phyloP scores from a whole-genome alignment of 2,329 filamentous ascomycete genomes.

The Apiospora aurea region DNA sequence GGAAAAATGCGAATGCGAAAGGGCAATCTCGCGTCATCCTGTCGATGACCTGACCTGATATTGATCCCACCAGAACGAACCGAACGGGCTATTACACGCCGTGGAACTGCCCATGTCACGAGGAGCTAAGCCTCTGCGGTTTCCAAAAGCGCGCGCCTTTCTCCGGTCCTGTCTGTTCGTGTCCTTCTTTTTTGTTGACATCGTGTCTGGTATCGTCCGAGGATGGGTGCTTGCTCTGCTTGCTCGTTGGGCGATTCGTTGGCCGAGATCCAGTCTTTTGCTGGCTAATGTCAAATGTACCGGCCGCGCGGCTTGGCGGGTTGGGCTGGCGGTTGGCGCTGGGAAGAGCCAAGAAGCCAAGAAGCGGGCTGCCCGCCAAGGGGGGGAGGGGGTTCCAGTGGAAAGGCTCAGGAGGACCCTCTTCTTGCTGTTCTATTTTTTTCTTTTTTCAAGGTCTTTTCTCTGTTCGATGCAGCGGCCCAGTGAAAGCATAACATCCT shows the following conservation, averaged over 20 bases:
- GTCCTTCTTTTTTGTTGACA: not conserved
- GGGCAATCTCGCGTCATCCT: constrained; percentile 8
- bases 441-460: not conserved
- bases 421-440: constrained; percentile 7
- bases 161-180: not conserved
- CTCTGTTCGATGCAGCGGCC: not conserved
- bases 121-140: constrained; percentile 23
- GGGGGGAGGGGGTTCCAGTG: not conserved
- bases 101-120: constrained; percentile 4
- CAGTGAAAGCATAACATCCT: not conserved
- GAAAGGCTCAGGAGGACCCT: constrained; percentile 14
- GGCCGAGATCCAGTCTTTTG: constrained; percentile 2
- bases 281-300: not conserved
- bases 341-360: no score
- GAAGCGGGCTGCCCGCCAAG: not conserved
- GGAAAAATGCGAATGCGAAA: not conserved
- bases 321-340: not conserved
- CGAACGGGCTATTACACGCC: not conserved
- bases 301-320: constrained; percentile 20
- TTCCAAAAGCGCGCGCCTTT: constrained; percentile 28
- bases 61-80: not conserved
- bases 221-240: not conserved
- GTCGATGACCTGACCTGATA: constrained; percentile 17
- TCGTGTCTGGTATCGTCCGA: constrained; percentile 1
- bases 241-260: constrained; percentile 1